A percentile compares a stretch with the other conserved stretches of the same genome.
These are phyloP conservation scores for Coemansia reversa DNA, from an alignment of 192 early-diverging fungal genomes.

Conservation along the genomic window DNA sequence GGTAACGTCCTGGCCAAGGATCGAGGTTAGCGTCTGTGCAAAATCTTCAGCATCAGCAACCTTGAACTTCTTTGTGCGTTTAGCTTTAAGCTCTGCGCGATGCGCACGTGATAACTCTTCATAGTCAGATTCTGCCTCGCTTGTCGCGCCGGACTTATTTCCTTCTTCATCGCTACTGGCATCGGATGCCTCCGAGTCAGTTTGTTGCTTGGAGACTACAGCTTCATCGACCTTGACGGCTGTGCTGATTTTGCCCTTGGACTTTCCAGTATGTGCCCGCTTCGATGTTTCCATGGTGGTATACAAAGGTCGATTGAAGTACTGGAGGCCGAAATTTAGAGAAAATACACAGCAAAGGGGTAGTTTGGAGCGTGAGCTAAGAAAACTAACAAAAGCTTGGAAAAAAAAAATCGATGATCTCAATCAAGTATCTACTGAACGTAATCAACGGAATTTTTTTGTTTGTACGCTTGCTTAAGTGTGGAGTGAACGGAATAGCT, in stretches of 20 bases:
- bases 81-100: slow-evolving; percentile 23
- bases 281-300: too few relatives aligned
- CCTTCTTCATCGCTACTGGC: slow-evolving; percentile 10
- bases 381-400: neutral
- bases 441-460: too few relatives aligned
- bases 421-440: too few relatives aligned
- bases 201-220: neutral
- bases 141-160: slow-evolving; percentile 14
- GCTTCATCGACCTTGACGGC: slow-evolving; percentile 7
- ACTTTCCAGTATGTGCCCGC: too few relatives aligned
- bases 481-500: too few relatives aligned
- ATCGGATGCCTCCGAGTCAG: neutral
- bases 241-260: slow-evolving; percentile 9
- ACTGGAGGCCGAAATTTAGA: too few relatives aligned
- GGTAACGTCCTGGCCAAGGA: slow-evolving; percentile 29
- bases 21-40: slow-evolving; percentile 32
- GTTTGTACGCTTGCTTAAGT: too few relatives aligned
- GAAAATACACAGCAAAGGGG: neutral
- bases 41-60: slow-evolving; percentile 41
- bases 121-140: slow-evolving; percentile 41
- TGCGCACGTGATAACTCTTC: slow-evolving; percentile 27
- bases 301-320: too few relatives aligned
- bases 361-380: neutral
- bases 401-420: too few relatives aligned
- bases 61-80: slow-evolving; percentile 24